Evolutionary conservation across 805 yeast genomes (phyloP), one percentile per base, ranked within the genome.

Genomic region (Teunomyces lycoperdinae): DNA sequence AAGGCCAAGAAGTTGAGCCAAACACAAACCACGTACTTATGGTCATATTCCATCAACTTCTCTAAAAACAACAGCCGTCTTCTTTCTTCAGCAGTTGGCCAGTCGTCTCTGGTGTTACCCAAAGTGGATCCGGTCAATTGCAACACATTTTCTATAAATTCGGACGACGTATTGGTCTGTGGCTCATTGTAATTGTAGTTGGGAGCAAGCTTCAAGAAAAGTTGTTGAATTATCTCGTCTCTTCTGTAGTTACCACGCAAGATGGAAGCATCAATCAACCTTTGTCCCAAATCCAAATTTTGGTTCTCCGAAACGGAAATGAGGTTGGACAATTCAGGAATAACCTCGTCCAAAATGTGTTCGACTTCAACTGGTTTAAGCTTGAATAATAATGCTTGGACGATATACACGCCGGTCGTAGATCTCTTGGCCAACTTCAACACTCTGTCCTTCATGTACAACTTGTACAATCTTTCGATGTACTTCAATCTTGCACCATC

Each of bases 81-180:
- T 73, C 95, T 80, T 62, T 89, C 96, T 57, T 87, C 94, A 0
- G 90, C 86, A 0, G 96, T 89, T 42, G 96, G 96, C 96, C 96
- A 88, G 63, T 89, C 96, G 55, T 83, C 95, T 53, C 80, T 79
- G 1, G 89, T 85, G 64, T 87, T 87, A 28, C 92, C 94, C 47
- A 89, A 68, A 0, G 96, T 89, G 0, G 95, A 87, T 1, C 79
- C 70, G 4, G 83, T 74, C 52, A 89, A 66, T 56, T 78, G 78
- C 44, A 89, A 71, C 20, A 85, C 78, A 50, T 84, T 85, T 54
- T 87, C 95, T 51, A 87, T 69, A 42, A 88, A 76, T 49, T 77
- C 82, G 4, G 71, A 53, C 61, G 77, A 50, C 43, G 66, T 56
- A 49, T 60, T 45, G 34, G 47, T 16, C 30, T 43, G 17, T 4